Base-by-base conservation (phyloP, 352 stramenopile genomes). In the Plasmopara halstedii region DNA sequence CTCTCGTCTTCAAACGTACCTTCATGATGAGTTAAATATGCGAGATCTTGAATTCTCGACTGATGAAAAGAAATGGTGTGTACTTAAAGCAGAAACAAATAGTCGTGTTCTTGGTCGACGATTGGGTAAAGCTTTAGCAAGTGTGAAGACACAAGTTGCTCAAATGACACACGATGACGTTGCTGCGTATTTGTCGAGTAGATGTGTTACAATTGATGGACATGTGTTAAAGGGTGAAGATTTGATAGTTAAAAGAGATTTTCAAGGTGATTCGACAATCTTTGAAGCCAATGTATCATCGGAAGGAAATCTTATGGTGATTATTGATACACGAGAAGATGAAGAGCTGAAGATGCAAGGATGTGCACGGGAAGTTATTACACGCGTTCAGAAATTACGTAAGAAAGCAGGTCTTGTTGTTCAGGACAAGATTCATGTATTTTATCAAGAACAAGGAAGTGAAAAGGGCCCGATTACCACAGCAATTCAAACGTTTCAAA, bases 1-100 rank as follows among this genome's bases (percentile, higher is more conserved):
- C 3, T 53, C 88, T 42, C 71, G 64, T 34, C 67, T 98, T 14
- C 66, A 93, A 54, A 74, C 69, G 42, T 99, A 99, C 74, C 88
- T 99, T 43, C 68, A 98, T 43, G 88, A 95, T 25, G 97, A 99
- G 75, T 73, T 99, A 19, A 99, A 99, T 81, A 91, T 85, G 82
- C 88, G 65, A 21, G 77, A 98, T 47, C 79, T 98, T 33, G 70
- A 90, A 27, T 85, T 98, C 35, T 80, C 82, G 35, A 76, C 60
- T 18, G 79, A 97, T 42, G 87, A 97, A 54, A 88, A 89, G 55
- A 56, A 83, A 36, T 95, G 86, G 96, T 94, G 95, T 72, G 84
- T 86, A 45, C 67, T 97, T 10, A 97, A 95, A 63, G 93, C 97
- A 20, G 79, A 98, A 49, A 85, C 96, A 25, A 96, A 97, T 67